phyloP scores from a whole-genome alignment of 2,329 filamentous ascomycete species.

The Trichoderma brevicompactum region DNA sequence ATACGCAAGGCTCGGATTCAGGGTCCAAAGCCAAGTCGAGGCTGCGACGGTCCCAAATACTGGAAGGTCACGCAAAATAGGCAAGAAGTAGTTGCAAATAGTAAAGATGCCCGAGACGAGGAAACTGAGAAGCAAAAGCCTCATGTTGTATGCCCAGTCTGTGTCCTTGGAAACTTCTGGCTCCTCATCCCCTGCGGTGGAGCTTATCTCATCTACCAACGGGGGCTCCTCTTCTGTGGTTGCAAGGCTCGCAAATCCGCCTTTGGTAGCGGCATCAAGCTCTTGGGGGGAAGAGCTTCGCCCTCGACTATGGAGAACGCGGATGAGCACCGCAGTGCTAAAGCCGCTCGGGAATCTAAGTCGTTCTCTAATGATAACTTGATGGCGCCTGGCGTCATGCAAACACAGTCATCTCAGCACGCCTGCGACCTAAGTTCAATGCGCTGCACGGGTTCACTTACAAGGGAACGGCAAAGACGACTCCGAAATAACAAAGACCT shows the following conservation, averaged over 20 bases:
- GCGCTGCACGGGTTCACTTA: constrained; percentile 39
- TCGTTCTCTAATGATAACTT: constrained; percentile 92
- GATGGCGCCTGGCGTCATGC: constrained; percentile 60
- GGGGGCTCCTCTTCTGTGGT: constrained; percentile 37
- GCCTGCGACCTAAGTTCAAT: neutral
- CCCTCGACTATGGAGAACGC: constrained; percentile 75
- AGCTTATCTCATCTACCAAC: constrained; percentile 35
- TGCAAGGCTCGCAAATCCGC: constrained; percentile 51
- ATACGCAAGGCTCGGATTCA: constrained; percentile 97
- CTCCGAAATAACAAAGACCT: constrained; percentile 93
- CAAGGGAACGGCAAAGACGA: constrained; percentile 93
- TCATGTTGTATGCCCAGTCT: constrained; percentile 54
- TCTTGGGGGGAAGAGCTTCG: constrained; percentile 41
- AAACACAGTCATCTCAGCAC: constrained; percentile 1
- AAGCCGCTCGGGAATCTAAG: constrained; percentile 95
- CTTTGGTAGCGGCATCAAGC: constrained; percentile 44
- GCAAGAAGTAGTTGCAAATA: constrained; percentile 86
- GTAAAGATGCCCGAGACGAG: constrained; percentile 69
- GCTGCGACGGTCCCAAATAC: constrained; percentile 79
- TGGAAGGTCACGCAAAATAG: constrained; percentile 81
- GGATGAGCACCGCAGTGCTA: constrained; percentile 91
- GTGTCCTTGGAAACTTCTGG: constrained; percentile 42
- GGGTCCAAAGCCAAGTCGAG: constrained; percentile 85
- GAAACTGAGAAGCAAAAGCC: constrained; percentile 61
- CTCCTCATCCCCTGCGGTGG: constrained; percentile 34